These are phyloP conservation scores for Alternaria sp. DNA, from an alignment of 2,329 filamentous ascomycete genomes.

Conservation along the genomic window DNA sequence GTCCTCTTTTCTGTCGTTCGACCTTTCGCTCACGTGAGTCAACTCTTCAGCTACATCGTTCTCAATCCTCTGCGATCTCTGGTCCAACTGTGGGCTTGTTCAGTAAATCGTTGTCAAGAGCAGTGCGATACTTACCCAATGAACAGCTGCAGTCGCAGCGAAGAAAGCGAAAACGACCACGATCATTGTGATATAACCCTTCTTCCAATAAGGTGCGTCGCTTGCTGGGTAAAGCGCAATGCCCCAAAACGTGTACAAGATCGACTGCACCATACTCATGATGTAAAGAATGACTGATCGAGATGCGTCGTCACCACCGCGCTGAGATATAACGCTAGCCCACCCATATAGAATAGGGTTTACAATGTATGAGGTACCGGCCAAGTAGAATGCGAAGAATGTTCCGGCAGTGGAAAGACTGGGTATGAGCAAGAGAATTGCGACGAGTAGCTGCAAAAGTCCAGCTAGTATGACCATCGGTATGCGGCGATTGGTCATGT, in stretches of 20 bases:
- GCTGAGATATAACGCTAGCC: constrained; percentile 52
- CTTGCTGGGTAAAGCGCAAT: constrained; percentile 54
- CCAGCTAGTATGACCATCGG: constrained; percentile 49
- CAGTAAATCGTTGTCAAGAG: neutral
- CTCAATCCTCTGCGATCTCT: neutral
- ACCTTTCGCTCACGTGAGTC: neutral
- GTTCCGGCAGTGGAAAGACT: constrained; percentile 42
- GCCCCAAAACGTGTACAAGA: constrained; percentile 58
- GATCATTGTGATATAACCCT: constrained; percentile 50
- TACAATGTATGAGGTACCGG: constrained; percentile 53
- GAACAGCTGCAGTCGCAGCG: constrained; percentile 30
- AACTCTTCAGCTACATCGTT: neutral
- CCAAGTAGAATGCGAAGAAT: constrained; percentile 51
- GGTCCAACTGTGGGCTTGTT: neutral
- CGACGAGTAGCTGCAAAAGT: constrained; percentile 44
- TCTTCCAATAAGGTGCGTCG: constrained; percentile 56
- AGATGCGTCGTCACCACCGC: constrained; percentile 53
- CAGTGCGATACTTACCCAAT: constrained; percentile 25
- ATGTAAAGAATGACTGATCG: constrained; percentile 52
- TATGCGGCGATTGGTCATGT: constrained; percentile 46
- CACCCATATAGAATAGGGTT: constrained; percentile 53
- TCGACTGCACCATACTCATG: constrained; percentile 53
- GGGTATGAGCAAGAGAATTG: constrained; percentile 47
- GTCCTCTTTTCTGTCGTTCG: neutral
- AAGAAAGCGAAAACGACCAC: constrained; percentile 40